These are phyloP conservation scores for Drosera capensis DNA, from an alignment of 148 eudicot genomes.

Conservation along the genomic window DNA sequence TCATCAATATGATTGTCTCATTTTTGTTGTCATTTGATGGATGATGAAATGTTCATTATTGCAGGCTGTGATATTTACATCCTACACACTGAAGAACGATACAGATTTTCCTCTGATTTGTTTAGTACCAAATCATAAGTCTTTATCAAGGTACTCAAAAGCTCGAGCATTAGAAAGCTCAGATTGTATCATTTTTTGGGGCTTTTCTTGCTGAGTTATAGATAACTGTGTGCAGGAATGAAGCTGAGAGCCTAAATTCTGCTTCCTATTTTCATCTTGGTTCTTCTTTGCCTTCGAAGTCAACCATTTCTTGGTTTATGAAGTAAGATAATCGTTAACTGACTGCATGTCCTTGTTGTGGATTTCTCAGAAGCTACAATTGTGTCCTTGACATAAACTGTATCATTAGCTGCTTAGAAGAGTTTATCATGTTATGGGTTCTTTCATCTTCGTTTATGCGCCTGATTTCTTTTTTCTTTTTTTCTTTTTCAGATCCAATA, in stretches of 20 bases:
- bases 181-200: not conserved
- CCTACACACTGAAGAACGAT: conserved; percentile 66
- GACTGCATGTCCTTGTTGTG: not conserved
- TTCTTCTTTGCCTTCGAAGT: conserved; percentile 55
- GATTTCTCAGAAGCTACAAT: no score
- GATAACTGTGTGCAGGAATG: conserved; percentile 40
- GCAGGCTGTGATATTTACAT: conserved; percentile 72
- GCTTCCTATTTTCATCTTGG: conserved; percentile 46
- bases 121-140: conserved; percentile 44
- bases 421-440: no score
- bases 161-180: conserved; percentile 3
- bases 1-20: not conserved
- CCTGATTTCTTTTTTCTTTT: not conserved
- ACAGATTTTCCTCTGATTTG: conserved; percentile 46
- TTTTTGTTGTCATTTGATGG: not conserved
- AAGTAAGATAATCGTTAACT: conserved; percentile 35
- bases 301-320: conserved; percentile 70
- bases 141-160: conserved; percentile 38
- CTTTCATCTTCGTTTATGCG: not conserved
- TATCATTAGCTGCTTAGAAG: conserved; percentile 1
- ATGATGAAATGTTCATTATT: conserved; percentile 7
- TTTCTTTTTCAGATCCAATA: conserved; percentile 44
- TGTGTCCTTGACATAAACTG: no score
- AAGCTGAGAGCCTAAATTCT: conserved; percentile 26
- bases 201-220: conserved; percentile 1